Evolutionary conservation across 345 rosid genomes (phyloP).

Genomic region (Populus nigra): DNA sequence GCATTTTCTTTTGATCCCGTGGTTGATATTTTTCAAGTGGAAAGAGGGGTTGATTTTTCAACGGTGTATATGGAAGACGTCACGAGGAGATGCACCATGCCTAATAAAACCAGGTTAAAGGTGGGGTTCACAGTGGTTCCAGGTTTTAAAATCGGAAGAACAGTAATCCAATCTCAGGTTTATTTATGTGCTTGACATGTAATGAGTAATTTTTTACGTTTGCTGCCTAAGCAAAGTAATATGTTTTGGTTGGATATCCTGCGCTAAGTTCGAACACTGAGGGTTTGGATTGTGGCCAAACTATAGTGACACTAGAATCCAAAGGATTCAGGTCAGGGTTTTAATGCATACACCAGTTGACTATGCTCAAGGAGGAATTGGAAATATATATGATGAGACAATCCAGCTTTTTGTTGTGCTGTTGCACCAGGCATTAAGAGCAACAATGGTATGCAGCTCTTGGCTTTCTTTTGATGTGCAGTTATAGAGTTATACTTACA

Average conservation of each 20-base stretch:
- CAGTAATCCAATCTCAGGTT: constrained; percentile 73
- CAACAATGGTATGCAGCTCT: constrained; percentile 15
- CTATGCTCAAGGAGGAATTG: constrained; percentile 6
- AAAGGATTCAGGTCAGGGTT: constrained; percentile 17
- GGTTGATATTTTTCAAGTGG: constrained; percentile 83
- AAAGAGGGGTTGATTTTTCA: constrained; percentile 73
- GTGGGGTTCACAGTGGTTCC: constrained; percentile 92
- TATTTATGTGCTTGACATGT: constrained; percentile 53
- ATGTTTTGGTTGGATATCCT: constrained; percentile 5
- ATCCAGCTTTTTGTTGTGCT: constrained; percentile 8
- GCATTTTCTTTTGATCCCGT: constrained; percentile 79
- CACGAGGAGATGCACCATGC: constrained; percentile 31
- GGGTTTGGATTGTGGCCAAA: constrained; percentile 1
- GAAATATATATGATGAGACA: constrained; percentile 6
- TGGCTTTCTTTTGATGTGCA: constrained; percentile 7
- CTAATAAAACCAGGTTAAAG: constrained; percentile 44
- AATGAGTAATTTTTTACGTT: constrained; percentile 31
- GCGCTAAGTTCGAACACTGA: constrained; percentile 6
- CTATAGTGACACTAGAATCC: neutral
- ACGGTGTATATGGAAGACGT: constrained; percentile 87
- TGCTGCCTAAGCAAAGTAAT: neutral
- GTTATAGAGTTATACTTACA: neutral
- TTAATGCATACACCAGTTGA: constrained; percentile 9
- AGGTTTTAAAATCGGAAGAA: constrained; percentile 75
- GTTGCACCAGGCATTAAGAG: constrained; percentile 4